Conservation (phyloP, 148 eudicot species). For the Rhododendron ovatum region DNA sequence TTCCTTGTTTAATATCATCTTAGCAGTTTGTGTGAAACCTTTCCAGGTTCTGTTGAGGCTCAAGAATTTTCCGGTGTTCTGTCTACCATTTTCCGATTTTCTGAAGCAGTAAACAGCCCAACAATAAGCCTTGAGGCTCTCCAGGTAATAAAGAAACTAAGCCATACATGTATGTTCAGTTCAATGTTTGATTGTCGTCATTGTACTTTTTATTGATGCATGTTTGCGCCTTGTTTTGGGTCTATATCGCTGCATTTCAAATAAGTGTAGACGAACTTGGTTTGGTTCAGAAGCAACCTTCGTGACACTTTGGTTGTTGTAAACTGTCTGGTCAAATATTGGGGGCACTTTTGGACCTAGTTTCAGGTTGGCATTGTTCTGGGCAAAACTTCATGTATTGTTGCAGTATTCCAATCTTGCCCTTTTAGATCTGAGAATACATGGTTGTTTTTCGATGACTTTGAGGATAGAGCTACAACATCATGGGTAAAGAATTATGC, state of each 20-base stretch:
- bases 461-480: not conserved
- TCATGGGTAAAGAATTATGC: not conserved
- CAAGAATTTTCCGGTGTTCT: conserved; percentile 55
- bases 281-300: not conserved
- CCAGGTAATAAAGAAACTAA: conserved; percentile 51
- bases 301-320: not conserved
- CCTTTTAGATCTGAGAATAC: not conserved
- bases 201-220: not conserved
- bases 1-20: not conserved
- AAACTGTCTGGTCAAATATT: not conserved
- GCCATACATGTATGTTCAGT: not conserved
- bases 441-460: not conserved
- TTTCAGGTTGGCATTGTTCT: not conserved
- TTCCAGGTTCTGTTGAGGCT: conserved; percentile 39
- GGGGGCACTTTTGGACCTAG: not conserved
- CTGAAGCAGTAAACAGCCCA: conserved; percentile 50
- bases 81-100: conserved; percentile 52
- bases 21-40: not conserved
- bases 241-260: not conserved
- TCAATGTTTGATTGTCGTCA: not conserved
- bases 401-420: not conserved
- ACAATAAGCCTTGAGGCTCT: conserved; percentile 72
- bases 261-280: not conserved
- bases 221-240: not conserved
- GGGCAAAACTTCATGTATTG: not conserved